Evolutionary conservation across 768 basidiomycete genomes (phyloP), one percentile per base, ranked within the genome.

Genomic region (Coprinopsis cinerea): DNA sequence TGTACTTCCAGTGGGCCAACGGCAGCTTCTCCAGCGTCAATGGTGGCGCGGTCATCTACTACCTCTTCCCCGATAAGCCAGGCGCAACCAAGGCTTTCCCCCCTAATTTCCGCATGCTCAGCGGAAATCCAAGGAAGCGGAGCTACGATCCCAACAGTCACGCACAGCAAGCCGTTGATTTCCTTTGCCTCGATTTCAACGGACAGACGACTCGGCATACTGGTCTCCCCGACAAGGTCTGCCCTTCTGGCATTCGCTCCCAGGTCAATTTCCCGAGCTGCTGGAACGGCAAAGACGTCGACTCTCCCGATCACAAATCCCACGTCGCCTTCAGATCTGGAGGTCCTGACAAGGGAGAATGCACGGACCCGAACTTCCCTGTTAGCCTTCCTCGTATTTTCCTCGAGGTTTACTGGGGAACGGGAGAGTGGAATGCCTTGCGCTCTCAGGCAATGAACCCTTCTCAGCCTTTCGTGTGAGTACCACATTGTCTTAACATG

Each of bases 1-100:
- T 78, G 28, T 78, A 78, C 58, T 78, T 78, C 59, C 71, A 77
- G 74, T 74, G 72, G 71, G 64, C 64, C 39, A 76, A 78, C 50
- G 75, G 73, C 17, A 72, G 67, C 53, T 76, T 79, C 59, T 61
- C 67, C 6, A 70, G 67, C 52, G 49, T 76, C 34, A 59, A 59
- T 50, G 74, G 72, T 36, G 72, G 72, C 23, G 66, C 70, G 26
- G 75, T 77, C 49, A 68, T 74, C 73, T 75, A 57, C 59, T 78
- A 79, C 56, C 61, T 78, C 42, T 78, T 73, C 63, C 64, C 59
- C 45, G 69, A 76, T 54, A 71, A 64, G 42, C 58, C 75, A 35
- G 74, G 73, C 52, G 67, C 64, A 2, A 77, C 75, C 1, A 77
- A 72, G 1, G 71, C 75, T 2, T 80, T 80, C 60, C 78, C 78